A percentile compares a stretch with the other conserved stretches of the same genome.
Evolutionary conservation across 2,329 filamentous ascomycete genomes (phyloP).

Genomic region (Colletotrichum liaoningense): DNA sequence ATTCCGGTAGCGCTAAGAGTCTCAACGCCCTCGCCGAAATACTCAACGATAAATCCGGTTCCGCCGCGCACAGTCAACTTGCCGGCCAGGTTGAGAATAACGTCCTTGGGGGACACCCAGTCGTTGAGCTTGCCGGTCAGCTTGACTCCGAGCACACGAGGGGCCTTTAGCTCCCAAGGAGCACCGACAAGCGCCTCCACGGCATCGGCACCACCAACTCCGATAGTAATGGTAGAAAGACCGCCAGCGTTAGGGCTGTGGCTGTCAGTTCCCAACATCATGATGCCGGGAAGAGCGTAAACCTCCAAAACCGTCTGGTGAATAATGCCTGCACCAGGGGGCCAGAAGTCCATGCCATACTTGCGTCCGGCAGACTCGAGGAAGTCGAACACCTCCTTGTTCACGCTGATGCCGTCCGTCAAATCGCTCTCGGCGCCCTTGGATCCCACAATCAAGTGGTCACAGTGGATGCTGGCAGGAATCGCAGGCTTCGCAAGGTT

Average conservation of each 20-base stretch:
- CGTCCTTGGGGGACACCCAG: slow-evolving; percentile 95
- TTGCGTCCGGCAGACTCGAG: slow-evolving; percentile 90
- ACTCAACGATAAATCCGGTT: slow-evolving; percentile 95
- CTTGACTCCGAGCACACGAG: slow-evolving; percentile 87
- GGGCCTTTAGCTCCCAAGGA: slow-evolving; percentile 97
- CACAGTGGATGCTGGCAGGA: slow-evolving; percentile 97
- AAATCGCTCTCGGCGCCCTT: slow-evolving; percentile 90
- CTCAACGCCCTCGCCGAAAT: slow-evolving; percentile 89
- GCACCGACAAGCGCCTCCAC: slow-evolving; percentile 96
- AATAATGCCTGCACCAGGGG: slow-evolving; percentile 92
- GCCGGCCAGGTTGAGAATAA: slow-evolving; percentile 91
- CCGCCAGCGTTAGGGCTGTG: slow-evolving; percentile 98
- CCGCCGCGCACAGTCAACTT: slow-evolving; percentile 92
- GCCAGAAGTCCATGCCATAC: slow-evolving; percentile 97
- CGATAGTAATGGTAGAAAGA: slow-evolving; percentile 92
- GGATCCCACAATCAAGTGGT: slow-evolving; percentile 98
- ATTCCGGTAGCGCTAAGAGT: slow-evolving; percentile 92
- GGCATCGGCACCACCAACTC: slow-evolving; percentile 95
- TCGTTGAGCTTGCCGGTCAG: slow-evolving; percentile 86
- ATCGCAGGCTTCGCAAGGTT: slow-evolving; percentile 90
- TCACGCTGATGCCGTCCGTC: slow-evolving; percentile 85
- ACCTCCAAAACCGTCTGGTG: slow-evolving; percentile 99
- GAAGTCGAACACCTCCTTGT: slow-evolving; percentile 98
- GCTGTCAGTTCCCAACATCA: slow-evolving; percentile 99
- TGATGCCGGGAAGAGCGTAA: slow-evolving; percentile 94